Evolutionary conservation across 495 filamentous ascomycete genomes (phyloP).

Genomic region (Tuber aestivum): DNA sequence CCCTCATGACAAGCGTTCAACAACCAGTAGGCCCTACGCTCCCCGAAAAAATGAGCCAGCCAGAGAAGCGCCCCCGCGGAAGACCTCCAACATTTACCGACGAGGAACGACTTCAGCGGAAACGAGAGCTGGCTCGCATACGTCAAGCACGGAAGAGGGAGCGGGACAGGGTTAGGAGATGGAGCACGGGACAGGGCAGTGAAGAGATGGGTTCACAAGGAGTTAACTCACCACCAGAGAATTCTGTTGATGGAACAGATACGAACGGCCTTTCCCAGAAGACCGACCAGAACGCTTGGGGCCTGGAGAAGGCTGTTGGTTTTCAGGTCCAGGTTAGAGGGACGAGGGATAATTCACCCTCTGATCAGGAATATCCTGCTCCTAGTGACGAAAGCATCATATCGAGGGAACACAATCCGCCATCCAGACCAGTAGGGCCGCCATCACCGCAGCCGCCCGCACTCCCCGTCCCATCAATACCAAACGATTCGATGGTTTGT

Average conservation of each 20-base stretch:
- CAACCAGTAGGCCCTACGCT: not conserved
- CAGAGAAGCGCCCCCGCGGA: slow-evolving; percentile 36
- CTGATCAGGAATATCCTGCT: slow-evolving; percentile 2
- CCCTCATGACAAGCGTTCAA: not conserved
- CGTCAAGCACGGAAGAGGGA: slow-evolving; percentile 34
- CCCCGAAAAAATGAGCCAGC: not conserved
- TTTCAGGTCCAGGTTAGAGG: not conserved
- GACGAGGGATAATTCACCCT: not conserved
- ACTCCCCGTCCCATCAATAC: not conserved
- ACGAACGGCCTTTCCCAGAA: slow-evolving; percentile 1
- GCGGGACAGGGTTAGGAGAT: slow-evolving; percentile 32
- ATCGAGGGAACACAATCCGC: not conserved
- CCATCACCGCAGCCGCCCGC: not conserved
- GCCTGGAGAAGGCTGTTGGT: slow-evolving; percentile 1
- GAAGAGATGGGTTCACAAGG: not conserved
- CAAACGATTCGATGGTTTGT: not conserved
- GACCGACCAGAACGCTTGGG: not conserved
- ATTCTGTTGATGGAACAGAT: not conserved
- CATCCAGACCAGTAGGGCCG: not conserved
- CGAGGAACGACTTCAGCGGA: slow-evolving; percentile 33
- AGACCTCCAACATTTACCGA: slow-evolving; percentile 39
- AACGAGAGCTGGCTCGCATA: slow-evolving; percentile 34
- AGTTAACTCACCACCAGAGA: not conserved
- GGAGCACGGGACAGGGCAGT: slow-evolving; percentile 25
- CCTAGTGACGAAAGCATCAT: not conserved